Conservation (phyloP, 192 early-diverging fungal genomes). For the Umbelopsis vinacea region DNA sequence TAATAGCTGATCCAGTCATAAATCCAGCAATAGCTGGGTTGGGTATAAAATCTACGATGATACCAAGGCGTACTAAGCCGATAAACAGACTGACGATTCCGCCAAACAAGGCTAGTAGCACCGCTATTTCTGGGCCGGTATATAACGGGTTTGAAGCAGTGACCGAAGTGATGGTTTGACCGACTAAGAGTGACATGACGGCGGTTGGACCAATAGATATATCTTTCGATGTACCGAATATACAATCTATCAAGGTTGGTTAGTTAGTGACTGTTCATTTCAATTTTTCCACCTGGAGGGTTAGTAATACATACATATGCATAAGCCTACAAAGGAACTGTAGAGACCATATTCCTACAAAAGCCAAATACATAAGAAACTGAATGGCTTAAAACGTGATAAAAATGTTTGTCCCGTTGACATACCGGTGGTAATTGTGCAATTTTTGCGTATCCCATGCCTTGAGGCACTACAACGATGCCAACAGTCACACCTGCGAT, state of each 20-base stretch:
- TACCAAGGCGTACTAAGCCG: conserved; percentile 83
- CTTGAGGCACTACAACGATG: conserved; percentile 76
- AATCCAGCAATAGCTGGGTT: conserved; percentile 83
- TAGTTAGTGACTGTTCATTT: not conserved
- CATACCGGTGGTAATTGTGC: conserved; percentile 56
- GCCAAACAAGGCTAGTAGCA: conserved; percentile 71
- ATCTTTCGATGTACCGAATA: conserved; percentile 75
- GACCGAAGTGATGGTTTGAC: conserved; percentile 60
- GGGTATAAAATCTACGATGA: conserved; percentile 91
- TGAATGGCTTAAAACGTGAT: not conserved
- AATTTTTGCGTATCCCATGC: conserved; percentile 72
- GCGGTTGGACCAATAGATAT: conserved; percentile 76
- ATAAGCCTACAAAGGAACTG: conserved; percentile 66
- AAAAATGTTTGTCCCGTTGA: not conserved
- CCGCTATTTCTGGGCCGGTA: conserved; percentile 68
- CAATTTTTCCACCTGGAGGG: not conserved
- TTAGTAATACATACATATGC: conserved; percentile 42
- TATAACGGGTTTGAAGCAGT: conserved; percentile 58
- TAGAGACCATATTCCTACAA: conserved; percentile 67
- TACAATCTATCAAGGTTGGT: conserved; percentile 35
- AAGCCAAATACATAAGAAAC: not conserved
- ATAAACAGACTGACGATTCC: conserved; percentile 74
- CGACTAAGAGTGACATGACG: conserved; percentile 81
- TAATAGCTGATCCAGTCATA: conserved; percentile 82
- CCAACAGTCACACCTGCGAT: conserved; percentile 80